Evolutionary conservation across 2,329 filamentous ascomycete genomes (phyloP), one percentile per base, ranked within the genome.

Genomic region (Lecanosticta acicola): DNA sequence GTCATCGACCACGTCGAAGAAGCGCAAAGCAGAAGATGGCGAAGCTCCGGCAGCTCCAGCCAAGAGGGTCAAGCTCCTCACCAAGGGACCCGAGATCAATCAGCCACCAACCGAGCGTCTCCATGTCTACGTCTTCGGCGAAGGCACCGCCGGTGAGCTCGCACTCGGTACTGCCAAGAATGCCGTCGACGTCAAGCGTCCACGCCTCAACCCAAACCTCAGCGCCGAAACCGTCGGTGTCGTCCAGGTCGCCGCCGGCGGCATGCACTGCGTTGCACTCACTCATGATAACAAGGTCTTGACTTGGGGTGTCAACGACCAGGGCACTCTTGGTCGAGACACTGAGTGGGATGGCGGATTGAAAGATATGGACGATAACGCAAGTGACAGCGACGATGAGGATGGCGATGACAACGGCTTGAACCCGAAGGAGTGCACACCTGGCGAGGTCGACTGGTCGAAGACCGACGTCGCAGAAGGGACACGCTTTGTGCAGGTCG

Each of bases 291-390:
- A 89, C 72, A 83, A 82, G 68, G 85, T 94, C 56, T 71, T 88
- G 43, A 89, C 85, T 20, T 94, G 87, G 87, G 87, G 87, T 43
- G 87, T 93, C 57, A 93, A 93, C 63, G 87, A 94, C 61, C 82
- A 89, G 61, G 84, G 85, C 52, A 85, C 87, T 7, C 76, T 94
- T 32, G 87, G 87, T 34, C 77, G 87, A 61, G 78, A 86, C 61
- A 90, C 85, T 2, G 70, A 70, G 10, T 84, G 81, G 75, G 78
- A 83, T 2, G 83, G 83, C 39, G 80, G 80, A 43, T 67, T 76
- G 58, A 72, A 71, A 53, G 74, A 78, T 47, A 69, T 76, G 40
- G 71, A 73, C 33, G 71, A 68, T 10, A 76, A 80, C 43, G 73
- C 74, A 11, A 78, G 79, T 16, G 76, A 75, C 7, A 74, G 72